Evolutionary conservation across 2,329 filamentous ascomycete genomes (phyloP).

Genomic region (Diaporthe velutina): DNA sequence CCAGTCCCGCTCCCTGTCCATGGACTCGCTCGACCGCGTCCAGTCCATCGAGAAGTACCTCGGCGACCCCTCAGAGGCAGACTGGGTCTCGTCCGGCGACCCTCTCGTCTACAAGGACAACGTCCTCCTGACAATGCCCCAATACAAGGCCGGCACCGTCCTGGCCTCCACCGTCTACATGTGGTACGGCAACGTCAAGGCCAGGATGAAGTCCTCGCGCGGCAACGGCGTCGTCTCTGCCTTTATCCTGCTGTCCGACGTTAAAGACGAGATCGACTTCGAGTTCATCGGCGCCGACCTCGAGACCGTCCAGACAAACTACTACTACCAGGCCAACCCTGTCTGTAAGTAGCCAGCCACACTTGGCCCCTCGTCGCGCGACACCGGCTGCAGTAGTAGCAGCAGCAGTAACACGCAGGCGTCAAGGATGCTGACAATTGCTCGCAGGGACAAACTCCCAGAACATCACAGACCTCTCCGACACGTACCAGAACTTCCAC

Average conservation of each 20-base stretch:
- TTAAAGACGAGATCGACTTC: constrained; percentile 98
- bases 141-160: constrained; percentile 87
- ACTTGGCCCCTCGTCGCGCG: too few species aligned
- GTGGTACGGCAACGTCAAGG: constrained; percentile 96
- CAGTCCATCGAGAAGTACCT: constrained; percentile 84
- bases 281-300: constrained; percentile 91
- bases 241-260: constrained; percentile 94
- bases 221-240: constrained; percentile 94
- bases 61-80: constrained; percentile 81
- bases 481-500: constrained; percentile 85
- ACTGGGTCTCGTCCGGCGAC: constrained; percentile 91
- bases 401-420: too few species aligned
- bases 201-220: constrained; percentile 85
- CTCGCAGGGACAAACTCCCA: constrained; percentile 77
- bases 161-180: constrained; percentile 88
- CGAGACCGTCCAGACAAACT: constrained; percentile 88
- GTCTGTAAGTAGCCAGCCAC: constrained; percentile 75
- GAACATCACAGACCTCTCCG: constrained; percentile 73
- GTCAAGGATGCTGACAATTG: constrained; percentile 12
- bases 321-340: constrained; percentile 94
- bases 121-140: constrained; percentile 89
- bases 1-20: constrained; percentile 78
- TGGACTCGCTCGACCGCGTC: constrained; percentile 79
- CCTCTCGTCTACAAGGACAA: constrained; percentile 77
- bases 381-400: too few species aligned